Conservation (phyloP, 345 rosid species). For the Eucalyptus regnans region DNA sequence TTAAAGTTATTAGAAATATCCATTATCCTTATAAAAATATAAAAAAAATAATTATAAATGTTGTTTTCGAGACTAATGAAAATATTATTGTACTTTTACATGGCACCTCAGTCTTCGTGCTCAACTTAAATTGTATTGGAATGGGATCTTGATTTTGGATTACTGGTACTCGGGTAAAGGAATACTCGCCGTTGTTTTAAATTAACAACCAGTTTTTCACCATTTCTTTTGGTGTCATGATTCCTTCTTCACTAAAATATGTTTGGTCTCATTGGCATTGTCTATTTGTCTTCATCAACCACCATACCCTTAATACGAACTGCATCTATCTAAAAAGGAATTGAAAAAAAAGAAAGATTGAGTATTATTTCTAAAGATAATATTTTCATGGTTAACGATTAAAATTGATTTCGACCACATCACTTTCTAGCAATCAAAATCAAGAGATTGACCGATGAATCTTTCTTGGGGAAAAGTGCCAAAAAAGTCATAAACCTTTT, state of each 20-base stretch:
- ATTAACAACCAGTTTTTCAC: constrained; percentile 7
- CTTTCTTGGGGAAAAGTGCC: background rate
- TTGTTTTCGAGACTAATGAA: background rate
- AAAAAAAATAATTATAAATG: background rate
- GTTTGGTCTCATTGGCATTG: background rate
- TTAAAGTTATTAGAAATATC: background rate
- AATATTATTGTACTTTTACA: background rate
- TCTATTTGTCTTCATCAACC: background rate
- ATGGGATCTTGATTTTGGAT: background rate
- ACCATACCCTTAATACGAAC: background rate
- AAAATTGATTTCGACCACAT: background rate
- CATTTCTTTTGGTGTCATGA: constrained; percentile 23
- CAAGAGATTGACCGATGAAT: background rate
- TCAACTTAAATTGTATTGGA: background rate
- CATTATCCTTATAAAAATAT: background rate
- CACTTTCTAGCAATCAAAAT: background rate
- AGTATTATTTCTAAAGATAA: background rate
- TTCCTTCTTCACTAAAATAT: background rate
- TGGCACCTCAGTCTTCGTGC: background rate
- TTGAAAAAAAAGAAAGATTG: background rate
- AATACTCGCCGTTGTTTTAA: background rate
- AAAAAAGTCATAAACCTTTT: too few relatives aligned
- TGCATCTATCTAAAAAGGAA: background rate
- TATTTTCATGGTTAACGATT: background rate
- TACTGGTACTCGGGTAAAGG: background rate